Base-by-base conservation (phyloP, 2,329 filamentous ascomycete species). In the Aspergillus sergii region DNA sequence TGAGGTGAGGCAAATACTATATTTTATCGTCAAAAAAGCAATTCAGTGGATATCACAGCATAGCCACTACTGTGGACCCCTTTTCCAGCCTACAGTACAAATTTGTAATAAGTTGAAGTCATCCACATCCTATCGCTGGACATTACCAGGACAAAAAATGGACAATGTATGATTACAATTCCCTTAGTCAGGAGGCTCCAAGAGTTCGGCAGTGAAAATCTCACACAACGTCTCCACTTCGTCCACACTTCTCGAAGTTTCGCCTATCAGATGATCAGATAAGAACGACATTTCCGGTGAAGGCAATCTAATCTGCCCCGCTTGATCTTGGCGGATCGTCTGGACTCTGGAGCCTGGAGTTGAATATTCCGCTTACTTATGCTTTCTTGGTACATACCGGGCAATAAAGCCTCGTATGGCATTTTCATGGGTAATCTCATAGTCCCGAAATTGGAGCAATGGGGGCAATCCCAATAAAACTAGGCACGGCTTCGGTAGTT, bases 341-440 rank as follows among this genome's bases (percentile, higher is more conserved):
- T 7, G 34, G 12, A 34, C 2, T 34, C 32, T 34, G 32, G 4
- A 9, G 16, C 4, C 36, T 9, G 16, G 16, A n/a, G 1, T 4
- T 41, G 2, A 10, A 1, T n/a, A 19, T 14, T 41, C 39, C 39
- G 16, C 39, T 10, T 0, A 41, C 19, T 19, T 2, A 41, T n/a
- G 19, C 39, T 1, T 41, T 41, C 6, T 19, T n/a, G 6, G 7
- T 1, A 3, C 16, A 36, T 36, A 16, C 14, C 5, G 2, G 2
- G 14, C 39, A n/a, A 19, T 9, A 6, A 19, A 41, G 2, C 39
- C 39, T 3, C 4, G 3, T 10, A 41, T n/a, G 16, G 36, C 8
- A 19, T 4, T n/a, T 8, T 3, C 8, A 19, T n/a, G 4, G 39
- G 39, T 19, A 9, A 1, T 8, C 2, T 3, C 7, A 1, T n/a